Percentiles rank a stretch among this genome's conserved stretches.
These are phyloP conservation scores for Ophiostoma triangulosporum DNA, from an alignment of 2,329 filamentous ascomycete species.

Conservation along the genomic window DNA sequence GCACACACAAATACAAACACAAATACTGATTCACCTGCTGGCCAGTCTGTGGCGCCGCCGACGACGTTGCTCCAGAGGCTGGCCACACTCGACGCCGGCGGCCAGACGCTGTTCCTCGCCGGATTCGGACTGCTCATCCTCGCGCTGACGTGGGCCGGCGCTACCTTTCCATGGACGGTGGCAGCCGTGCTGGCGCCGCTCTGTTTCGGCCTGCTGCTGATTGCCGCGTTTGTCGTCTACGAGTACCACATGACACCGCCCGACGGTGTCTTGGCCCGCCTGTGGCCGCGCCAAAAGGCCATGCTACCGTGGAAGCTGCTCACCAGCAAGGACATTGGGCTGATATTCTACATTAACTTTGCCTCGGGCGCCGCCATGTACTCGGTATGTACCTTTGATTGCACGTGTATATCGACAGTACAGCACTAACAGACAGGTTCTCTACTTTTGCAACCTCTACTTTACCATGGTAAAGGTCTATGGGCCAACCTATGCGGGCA, in stretches of 20 bases:
- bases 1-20: background rate
- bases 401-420: too few relatives aligned
- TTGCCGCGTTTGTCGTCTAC: conserved; percentile 32
- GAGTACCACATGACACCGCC: conserved; percentile 41
- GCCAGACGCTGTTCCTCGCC: conserved; percentile 41
- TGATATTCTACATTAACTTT: conserved; percentile 51
- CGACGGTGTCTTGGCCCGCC: conserved; percentile 29
- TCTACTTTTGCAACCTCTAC: conserved; percentile 58
- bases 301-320: conserved; percentile 48
- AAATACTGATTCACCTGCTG: too few relatives aligned
- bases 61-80: conserved; percentile 25
- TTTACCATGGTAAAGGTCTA: conserved; percentile 40
- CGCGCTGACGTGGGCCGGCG: conserved; percentile 42
- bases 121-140: conserved; percentile 41
- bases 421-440: conserved; percentile 19
- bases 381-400: conserved; percentile 15
- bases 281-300: conserved; percentile 40
- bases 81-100: conserved; percentile 41
- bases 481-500: conserved; percentile 6
- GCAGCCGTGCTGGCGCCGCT: conserved; percentile 35
- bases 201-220: conserved; percentile 29
- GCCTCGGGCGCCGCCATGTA: conserved; percentile 43
- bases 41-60: too few relatives aligned
- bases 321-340: conserved; percentile 39
- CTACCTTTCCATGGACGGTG: conserved; percentile 37